These are phyloP conservation scores for Ophiosphaerella narmari DNA, from an alignment of 2,329 filamentous ascomycete species.

Conservation along the genomic window DNA sequence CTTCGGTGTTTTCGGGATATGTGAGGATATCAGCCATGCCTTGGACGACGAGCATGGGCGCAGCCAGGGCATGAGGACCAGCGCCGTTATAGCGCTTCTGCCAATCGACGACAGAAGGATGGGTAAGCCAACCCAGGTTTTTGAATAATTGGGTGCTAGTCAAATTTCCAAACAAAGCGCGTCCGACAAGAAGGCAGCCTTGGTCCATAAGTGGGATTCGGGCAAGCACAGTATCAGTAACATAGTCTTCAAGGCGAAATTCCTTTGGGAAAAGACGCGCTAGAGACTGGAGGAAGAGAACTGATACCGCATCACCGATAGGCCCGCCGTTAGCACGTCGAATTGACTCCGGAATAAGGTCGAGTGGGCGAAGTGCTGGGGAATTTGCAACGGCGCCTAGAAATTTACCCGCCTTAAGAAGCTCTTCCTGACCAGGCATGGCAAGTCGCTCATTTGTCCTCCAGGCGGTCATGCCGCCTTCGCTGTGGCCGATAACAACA, in stretches of 20 bases:
- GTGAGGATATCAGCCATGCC: no score
- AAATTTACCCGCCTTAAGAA: conserved; percentile 24
- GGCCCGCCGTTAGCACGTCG: conserved; percentile 21
- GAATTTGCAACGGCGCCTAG: conserved; percentile 25
- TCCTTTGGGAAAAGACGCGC: conserved; percentile 17
- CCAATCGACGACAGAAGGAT: conserved; percentile 21
- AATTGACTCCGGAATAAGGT: conserved; percentile 26
- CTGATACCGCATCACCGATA: conserved; percentile 24
- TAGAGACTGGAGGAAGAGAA: conserved; percentile 24
- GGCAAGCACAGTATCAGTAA: conserved; percentile 19
- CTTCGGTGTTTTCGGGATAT: no score
- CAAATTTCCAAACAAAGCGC: conserved; percentile 20
- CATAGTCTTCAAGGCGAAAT: conserved; percentile 18
- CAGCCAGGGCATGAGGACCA: conserved; percentile 23
- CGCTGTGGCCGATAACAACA: conserved; percentile 27
- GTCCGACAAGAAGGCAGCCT: conserved; percentile 17
- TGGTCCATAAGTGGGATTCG: conserved; percentile 20
- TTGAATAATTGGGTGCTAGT: conserved; percentile 19
- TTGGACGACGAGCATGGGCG: conserved; percentile 21
- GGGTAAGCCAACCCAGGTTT: conserved; percentile 18
- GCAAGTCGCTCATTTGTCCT: conserved; percentile 25
- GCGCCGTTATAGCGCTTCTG: conserved; percentile 28
- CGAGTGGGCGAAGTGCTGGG: conserved; percentile 26
- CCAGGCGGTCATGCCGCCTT: conserved; percentile 31
- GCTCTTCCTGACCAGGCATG: conserved; percentile 18